Conservation (phyloP, 2,329 filamentous ascomycete genomes). For the Fusarium pseudonygamai region DNA sequence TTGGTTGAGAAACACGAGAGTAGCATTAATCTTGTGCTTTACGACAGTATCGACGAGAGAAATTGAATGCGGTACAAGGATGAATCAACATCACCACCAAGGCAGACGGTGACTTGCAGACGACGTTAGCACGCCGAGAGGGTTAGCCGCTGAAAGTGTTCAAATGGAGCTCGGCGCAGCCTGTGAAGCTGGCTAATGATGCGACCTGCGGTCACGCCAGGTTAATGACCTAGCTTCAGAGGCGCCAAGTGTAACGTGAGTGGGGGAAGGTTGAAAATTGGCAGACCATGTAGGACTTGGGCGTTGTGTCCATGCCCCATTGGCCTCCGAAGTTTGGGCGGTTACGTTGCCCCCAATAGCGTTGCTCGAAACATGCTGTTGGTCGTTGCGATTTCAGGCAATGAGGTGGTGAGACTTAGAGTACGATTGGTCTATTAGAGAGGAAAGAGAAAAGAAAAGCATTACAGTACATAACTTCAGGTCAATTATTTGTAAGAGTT, state of each 20-base stretch:
- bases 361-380: neutral
- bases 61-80: neutral
- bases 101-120: fast-evolving
- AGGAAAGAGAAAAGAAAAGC: neutral
- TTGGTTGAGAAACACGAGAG: neutral
- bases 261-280: neutral
- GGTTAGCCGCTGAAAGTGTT: neutral
- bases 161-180: neutral
- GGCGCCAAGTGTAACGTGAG: neutral
- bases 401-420: neutral
- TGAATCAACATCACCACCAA: neutral
- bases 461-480: fast-evolving
- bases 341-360: neutral
- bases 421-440: neutral
- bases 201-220: neutral
- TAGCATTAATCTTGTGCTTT: neutral
- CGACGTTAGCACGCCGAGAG: neutral
- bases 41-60: neutral
- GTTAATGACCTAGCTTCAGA: neutral
- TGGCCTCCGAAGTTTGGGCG: neutral
- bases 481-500: fast-evolving
- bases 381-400: neutral
- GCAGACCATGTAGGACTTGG: neutral
- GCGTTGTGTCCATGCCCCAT: neutral
- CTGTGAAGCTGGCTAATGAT: neutral